phyloP scores from a whole-genome alignment of 495 filamentous ascomycete genomes.

The Talaromyces adpressus region DNA sequence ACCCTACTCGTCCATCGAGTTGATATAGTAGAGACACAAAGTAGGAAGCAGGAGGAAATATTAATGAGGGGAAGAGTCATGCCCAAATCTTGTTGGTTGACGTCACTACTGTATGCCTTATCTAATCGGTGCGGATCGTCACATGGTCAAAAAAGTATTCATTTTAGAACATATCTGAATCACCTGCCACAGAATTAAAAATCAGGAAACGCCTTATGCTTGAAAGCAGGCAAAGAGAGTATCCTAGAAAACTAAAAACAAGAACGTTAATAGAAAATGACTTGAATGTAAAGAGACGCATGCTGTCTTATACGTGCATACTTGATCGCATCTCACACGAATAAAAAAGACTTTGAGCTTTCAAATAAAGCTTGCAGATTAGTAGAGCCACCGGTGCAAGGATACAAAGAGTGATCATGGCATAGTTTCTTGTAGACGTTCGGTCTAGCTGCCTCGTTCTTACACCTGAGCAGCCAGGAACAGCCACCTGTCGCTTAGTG shows the following conservation, averaged over 20 bases:
- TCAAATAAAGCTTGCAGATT: background rate
- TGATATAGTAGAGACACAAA: background rate
- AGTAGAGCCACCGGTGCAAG: background rate
- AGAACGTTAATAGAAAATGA: background rate
- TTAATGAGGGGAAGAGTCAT: background rate
- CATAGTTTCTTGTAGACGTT: background rate
- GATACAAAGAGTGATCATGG: background rate
- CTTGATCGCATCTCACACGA: background rate
- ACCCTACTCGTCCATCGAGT: background rate
- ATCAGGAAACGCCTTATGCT: background rate
- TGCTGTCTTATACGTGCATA: constrained; percentile 2
- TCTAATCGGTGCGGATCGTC: background rate
- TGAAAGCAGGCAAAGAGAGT: background rate
- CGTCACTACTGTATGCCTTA: background rate
- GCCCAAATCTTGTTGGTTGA: background rate
- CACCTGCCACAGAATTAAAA: background rate
- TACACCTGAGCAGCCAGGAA: constrained; percentile 82
- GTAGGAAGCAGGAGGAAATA: background rate
- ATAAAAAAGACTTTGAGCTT: background rate
- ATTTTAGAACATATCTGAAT: background rate
- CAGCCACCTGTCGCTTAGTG: constrained; percentile 64
- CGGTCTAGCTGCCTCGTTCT: background rate
- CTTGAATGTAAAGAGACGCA: background rate
- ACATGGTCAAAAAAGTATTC: background rate
- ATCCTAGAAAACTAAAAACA: background rate